Percentiles rank a stretch among this genome's conserved stretches.
Evolutionary conservation across 2,329 filamentous ascomycete genomes (phyloP).

Genomic region (Aspergillus calidoustus): DNA sequence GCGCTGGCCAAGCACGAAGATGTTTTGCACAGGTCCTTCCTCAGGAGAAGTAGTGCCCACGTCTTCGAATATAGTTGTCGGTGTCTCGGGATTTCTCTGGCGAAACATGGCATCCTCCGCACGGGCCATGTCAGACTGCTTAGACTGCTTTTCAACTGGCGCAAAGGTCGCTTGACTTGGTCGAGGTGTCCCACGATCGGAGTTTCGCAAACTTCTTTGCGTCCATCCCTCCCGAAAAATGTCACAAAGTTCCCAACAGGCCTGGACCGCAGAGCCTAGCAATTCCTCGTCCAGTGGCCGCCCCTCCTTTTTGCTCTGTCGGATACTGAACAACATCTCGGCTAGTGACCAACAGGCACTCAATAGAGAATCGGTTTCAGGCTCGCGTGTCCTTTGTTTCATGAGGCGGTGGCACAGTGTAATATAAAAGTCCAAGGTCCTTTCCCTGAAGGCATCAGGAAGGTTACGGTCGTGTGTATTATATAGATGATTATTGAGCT

Average conservation of each 20-base stretch:
- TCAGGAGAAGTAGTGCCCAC: conserved; percentile 83
- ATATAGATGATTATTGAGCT: conserved; percentile 93
- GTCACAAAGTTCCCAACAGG: conserved; percentile 93
- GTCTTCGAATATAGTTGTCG: conserved; percentile 94
- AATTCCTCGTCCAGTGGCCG: conserved; percentile 79
- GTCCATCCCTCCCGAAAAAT: conserved; percentile 93
- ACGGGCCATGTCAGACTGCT: conserved; percentile 44
- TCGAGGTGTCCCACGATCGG: conserved; percentile 82
- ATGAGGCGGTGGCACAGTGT: conserved; percentile 93
- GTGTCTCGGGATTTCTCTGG: conserved; percentile 72
- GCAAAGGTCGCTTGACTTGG: conserved; percentile 79
- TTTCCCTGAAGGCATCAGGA: conserved; percentile 83
- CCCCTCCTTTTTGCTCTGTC: conserved; percentile 77
- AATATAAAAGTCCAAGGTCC: conserved; percentile 92
- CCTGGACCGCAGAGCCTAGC: conserved; percentile 83
- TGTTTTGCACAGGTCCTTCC: conserved; percentile 80
- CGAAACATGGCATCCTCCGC: conserved; percentile 33
- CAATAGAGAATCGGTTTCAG: conserved; percentile 81
- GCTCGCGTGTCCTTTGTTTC: conserved; percentile 82
- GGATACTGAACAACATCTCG: conserved; percentile 89
- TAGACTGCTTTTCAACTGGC: conserved; percentile 57
- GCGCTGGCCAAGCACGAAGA: conserved; percentile 79
- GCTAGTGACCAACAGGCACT: conserved; percentile 87
- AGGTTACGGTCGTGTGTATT: conserved; percentile 85
- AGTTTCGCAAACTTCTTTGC: conserved; percentile 66